A percentile compares a stretch with the other conserved stretches of the same genome.
Conservation (phyloP, 106 monocot genomes). For the Allium fistulosum region DNA sequence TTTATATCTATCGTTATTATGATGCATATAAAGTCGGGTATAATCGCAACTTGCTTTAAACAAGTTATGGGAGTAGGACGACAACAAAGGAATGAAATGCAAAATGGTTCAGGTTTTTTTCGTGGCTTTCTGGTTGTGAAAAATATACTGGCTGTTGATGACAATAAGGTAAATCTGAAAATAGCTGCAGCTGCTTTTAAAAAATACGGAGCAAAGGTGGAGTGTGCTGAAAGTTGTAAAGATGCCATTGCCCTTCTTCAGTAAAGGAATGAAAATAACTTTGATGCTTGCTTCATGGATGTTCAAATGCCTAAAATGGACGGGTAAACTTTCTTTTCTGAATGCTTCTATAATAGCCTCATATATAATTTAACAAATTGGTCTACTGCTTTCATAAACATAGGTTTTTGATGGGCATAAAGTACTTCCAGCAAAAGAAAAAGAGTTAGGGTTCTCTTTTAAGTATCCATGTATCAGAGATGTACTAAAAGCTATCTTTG, state of each 20-base stretch:
- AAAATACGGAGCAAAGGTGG: conserved; percentile 85
- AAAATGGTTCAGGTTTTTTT: conserved; percentile 38
- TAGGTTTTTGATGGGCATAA: no score
- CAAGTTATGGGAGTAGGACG: conserved; percentile 43
- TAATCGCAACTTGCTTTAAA: conserved; percentile 67
- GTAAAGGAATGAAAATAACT: conserved; percentile 42
- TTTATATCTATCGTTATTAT: conserved; percentile 41
- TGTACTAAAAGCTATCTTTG: no score
- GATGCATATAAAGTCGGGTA: conserved; percentile 82
- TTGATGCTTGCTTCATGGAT: conserved; percentile 98
- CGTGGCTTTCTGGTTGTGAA: conserved; percentile 54
- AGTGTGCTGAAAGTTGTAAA: conserved; percentile 83
- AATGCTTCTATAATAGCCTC: no score
- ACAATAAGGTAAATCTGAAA: conserved; percentile 87
- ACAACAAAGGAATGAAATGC: conserved; percentile 29
- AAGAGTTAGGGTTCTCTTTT: no score
- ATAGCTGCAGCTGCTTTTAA: conserved; percentile 82
- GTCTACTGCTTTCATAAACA: no score
- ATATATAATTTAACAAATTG: no score
- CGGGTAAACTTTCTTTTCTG: conserved; percentile 34
- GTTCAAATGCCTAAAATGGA: conserved; percentile 99
- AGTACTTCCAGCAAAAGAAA: no score
- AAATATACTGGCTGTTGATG: conserved; percentile 92
- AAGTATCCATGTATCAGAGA: no score
- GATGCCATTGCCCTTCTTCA: conserved; percentile 77